Percentiles rank a stretch among this genome's conserved stretches.
phyloP scores from a whole-genome alignment of 306 rosid species.

The Dicorynia guianensis region DNA sequence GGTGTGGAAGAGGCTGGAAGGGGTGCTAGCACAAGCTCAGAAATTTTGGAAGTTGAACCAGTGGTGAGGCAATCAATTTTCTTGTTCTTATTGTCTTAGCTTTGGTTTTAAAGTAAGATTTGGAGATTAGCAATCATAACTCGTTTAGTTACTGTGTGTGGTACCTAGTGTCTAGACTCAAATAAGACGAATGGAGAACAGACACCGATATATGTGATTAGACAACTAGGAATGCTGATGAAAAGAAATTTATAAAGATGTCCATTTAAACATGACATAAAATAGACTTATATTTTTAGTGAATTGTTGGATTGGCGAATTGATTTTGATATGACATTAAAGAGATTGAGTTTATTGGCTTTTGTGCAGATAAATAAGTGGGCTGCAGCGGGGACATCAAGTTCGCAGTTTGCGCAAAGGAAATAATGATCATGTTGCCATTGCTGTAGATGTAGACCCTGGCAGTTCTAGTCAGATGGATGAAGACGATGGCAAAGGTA shows the following conservation, averaged over 20 bases:
- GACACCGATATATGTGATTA: background rate
- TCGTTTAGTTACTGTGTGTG: background rate
- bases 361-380: constrained; percentile 66
- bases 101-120: constrained; percentile 2
- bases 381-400: constrained; percentile 72
- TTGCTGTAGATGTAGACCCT: constrained; percentile 89
- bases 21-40: constrained; percentile 62
- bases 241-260: constrained; percentile 1
- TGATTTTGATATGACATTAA: constrained; percentile 17
- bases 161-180: background rate
- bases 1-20: constrained; percentile 68
- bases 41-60: constrained; percentile 86
- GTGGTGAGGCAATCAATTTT: constrained; percentile 64
- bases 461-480: constrained; percentile 70
- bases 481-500: constrained; percentile 97
- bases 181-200: background rate
- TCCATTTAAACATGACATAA: constrained; percentile 13
- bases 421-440: constrained; percentile 85
- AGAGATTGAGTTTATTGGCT: constrained; percentile 31
- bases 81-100: constrained; percentile 12
- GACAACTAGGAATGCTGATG: constrained; percentile 8
- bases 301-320: background rate
- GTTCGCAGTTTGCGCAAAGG: constrained; percentile 98
- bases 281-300: constrained; percentile 3
- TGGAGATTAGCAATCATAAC: background rate